Percentiles rank a stretch among this genome's conserved stretches.
Evolutionary conservation across 1,284 basidiomycete species (phyloP).

Genomic region (Cryptococcus wingfieldii): DNA sequence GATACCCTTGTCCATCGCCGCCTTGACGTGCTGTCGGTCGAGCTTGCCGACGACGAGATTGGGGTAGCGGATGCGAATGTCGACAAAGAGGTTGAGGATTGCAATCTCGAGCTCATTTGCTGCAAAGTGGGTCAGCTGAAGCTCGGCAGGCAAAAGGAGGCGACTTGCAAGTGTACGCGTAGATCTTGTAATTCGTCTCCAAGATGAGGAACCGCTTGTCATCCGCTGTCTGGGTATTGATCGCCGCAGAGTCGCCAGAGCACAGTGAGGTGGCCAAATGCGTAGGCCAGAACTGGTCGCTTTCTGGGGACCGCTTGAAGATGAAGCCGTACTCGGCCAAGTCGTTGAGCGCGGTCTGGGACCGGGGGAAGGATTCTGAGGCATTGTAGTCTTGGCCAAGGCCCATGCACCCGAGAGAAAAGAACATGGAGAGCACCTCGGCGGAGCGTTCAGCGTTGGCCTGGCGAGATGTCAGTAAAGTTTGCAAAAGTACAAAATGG

Average conservation of each 20-base stretch:
- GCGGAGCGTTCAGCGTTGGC: slow-evolving; percentile 85
- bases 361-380: slow-evolving; percentile 71
- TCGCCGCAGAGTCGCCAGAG: slow-evolving; percentile 57
- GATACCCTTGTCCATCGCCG: slow-evolving; percentile 89
- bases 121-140: slow-evolving; percentile 31
- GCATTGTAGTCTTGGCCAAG: slow-evolving; percentile 91
- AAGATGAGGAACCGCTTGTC: slow-evolving; percentile 88
- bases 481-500: neutral
- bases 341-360: slow-evolving; percentile 83
- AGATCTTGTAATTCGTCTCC: slow-evolving; percentile 97
- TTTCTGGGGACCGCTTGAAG: slow-evolving; percentile 63
- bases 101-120: slow-evolving; percentile 95
- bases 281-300: slow-evolving; percentile 85
- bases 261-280: slow-evolving; percentile 89
- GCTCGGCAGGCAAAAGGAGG: neutral
- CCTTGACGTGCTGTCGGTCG: slow-evolving; percentile 90
- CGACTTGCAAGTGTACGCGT: slow-evolving; percentile 86
- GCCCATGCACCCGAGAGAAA: slow-evolving; percentile 93
- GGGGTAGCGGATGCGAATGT: slow-evolving; percentile 87
- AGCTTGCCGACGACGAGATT: slow-evolving; percentile 94
- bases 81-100: slow-evolving; percentile 89
- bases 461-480: slow-evolving; percentile 49
- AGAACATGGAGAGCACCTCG: slow-evolving; percentile 87
- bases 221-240: slow-evolving; percentile 48
- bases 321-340: slow-evolving; percentile 92